phyloP scores from a whole-genome alignment of 2,329 filamentous ascomycete species.

The Hymenoscyphus linearis region DNA sequence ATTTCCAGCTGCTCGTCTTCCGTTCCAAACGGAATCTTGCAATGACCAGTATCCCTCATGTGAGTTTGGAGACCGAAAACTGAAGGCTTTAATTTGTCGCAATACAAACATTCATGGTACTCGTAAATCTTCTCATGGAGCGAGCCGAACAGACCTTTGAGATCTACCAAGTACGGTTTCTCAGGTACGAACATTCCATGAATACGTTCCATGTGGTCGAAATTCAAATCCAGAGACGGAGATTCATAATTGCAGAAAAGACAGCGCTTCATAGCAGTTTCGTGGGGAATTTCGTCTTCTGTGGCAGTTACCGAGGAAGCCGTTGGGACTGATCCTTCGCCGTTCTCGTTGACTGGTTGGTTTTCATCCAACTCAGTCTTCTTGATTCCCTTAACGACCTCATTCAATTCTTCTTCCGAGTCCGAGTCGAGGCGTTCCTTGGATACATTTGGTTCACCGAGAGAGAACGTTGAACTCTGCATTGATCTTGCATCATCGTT shows the following conservation, averaged over 20 bases:
- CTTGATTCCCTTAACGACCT: conserved; percentile 73
- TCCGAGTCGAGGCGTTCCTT: conserved; percentile 56
- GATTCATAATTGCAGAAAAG: conserved; percentile 91
- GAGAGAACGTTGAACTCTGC: conserved; percentile 84
- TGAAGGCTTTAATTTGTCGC: conserved; percentile 75
- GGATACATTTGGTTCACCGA: conserved; percentile 63
- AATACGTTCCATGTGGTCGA: conserved; percentile 83
- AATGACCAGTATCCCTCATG: conserved; percentile 95
- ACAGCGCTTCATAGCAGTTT: conserved; percentile 46
- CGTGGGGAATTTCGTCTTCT: conserved; percentile 41
- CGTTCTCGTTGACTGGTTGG: conserved; percentile 16
- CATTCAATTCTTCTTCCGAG: conserved; percentile 68
- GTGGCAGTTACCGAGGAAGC: conserved; percentile 23
- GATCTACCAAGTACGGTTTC: conserved; percentile 72
- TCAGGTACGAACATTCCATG: conserved; percentile 98
- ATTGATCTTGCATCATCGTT: conserved; percentile 73
- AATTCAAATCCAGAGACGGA: conserved; percentile 67
- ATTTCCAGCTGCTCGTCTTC: conserved; percentile 91
- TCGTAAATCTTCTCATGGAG: conserved; percentile 76
- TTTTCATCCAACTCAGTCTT: conserved; percentile 47
- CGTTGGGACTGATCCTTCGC: conserved; percentile 21
- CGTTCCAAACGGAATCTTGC: conserved; percentile 87
- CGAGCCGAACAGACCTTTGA: conserved; percentile 74
- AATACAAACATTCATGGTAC: conserved; percentile 80
- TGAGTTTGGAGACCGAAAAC: conserved; percentile 83